Base-by-base conservation (phyloP, 1,284 basidiomycete genomes). In the Volvariella surrecta region DNA sequence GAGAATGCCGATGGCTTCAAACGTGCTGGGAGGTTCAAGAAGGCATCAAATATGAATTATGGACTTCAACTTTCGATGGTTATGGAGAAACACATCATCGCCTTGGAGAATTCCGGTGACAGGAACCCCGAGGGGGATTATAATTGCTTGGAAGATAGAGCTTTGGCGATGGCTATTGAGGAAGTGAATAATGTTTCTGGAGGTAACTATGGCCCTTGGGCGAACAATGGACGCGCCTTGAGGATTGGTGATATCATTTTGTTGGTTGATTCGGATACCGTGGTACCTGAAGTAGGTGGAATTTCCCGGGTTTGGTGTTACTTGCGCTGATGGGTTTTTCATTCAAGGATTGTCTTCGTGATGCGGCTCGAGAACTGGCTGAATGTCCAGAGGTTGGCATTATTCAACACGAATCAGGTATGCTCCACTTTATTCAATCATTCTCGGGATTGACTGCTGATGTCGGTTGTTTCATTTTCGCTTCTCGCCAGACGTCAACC, bases 21-120 rank as follows among this genome's bases (percentile, higher is more conserved):
- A 44, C 84, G 90, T 43, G 82, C 85, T n/a, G 90, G 90, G 48
- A 78, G 87, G 21, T 92, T 91, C 71, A 91, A 92, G 71, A 92
- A 92, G 62, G 88, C 87, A 0, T 82, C 79, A 0, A 92, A 93
- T 62, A 87, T 92, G 83, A 93, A 93, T 62, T 90, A 88, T 58
- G 87, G 74, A 1, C 74, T 88, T 22, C 67, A 59, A 42, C 68
- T 91, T 4, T 87, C 83, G 13, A 62, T 90, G 34, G 74, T 76
- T 48, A 72, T 87, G 53, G 89, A 93, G 62, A 76, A 78, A 56
- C 76, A 87, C 52, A 74, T 90, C 40, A 55, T 63, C 16, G 61
- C 52, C 9, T 64, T 82, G 18, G 72, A 79, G 45, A 67, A 66
- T 4, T 58, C 59, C 1, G 62, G 63, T 1, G 56, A 63, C n/a